These are phyloP conservation scores for Nemania sp. DNA, from an alignment of 2,329 filamentous ascomycete genomes.

Conservation along the genomic window DNA sequence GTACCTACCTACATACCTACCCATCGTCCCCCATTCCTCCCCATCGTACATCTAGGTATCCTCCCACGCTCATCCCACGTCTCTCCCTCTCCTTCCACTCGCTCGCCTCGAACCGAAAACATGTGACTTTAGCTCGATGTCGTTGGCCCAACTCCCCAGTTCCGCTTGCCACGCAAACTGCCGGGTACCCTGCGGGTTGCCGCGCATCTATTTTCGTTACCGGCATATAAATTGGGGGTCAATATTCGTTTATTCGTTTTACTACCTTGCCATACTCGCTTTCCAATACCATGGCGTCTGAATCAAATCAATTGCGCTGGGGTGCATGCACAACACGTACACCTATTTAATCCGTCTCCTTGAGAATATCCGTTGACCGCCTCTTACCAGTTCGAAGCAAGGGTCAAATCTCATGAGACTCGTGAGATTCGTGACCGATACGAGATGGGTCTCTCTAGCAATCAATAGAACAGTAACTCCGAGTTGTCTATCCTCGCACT, in stretches of 20 bases:
- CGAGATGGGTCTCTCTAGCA: conserved; percentile 4
- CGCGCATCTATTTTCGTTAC: conserved; percentile 34
- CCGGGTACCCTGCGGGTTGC: conserved; percentile 29
- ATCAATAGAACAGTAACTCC: conserved; percentile 11
- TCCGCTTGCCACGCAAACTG: conserved; percentile 22
- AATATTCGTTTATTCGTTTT: conserved; percentile 1
- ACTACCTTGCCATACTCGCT: background rate
- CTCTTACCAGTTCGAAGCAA: conserved; percentile 10
- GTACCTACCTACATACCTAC: background rate
- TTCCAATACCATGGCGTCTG: background rate
- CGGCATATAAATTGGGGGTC: conserved; percentile 23
- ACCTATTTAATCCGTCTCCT: conserved; percentile 4
- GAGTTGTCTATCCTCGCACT: background rate
- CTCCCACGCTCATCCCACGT: conserved; percentile 18
- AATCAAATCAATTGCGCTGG: background rate
- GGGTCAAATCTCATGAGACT: conserved; percentile 8
- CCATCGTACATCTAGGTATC: background rate
- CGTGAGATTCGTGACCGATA: background rate
- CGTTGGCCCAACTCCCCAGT: conserved; percentile 32
- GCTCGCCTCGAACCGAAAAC: conserved; percentile 29
- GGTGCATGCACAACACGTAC: conserved; percentile 13
- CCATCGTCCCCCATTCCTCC: conserved; percentile 1
- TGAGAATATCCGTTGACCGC: conserved; percentile 20
- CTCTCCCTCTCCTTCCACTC: conserved; percentile 27
- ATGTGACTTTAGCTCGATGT: conserved; percentile 40